Evolutionary conservation across 129 eudicot genomes (phyloP).

Genomic region (Flaveria bidentis): DNA sequence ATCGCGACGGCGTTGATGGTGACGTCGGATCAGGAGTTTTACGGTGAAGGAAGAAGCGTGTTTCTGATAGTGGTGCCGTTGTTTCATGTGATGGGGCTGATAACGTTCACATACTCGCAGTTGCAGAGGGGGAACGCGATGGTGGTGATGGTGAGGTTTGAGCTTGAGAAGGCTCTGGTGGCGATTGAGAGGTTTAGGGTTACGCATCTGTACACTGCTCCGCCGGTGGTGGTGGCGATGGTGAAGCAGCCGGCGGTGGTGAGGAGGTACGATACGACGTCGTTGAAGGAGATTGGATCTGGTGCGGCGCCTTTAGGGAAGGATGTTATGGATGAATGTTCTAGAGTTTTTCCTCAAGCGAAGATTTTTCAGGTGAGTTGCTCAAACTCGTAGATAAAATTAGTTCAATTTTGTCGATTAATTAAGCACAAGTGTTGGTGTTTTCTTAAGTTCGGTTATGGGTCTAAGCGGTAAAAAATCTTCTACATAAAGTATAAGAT

Average conservation of each 20-base stretch:
- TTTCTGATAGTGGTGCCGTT: slow-evolving; percentile 45
- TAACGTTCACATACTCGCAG: slow-evolving; percentile 31
- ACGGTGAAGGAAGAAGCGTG: slow-evolving; percentile 37
- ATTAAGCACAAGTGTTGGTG: neutral
- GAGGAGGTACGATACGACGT: slow-evolving; percentile 22
- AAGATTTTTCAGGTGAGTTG: slow-evolving; percentile 34
- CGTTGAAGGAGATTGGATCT: slow-evolving; percentile 33
- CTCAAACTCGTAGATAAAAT: neutral
- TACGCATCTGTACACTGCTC: slow-evolving; percentile 42
- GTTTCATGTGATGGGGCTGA: slow-evolving; percentile 47
- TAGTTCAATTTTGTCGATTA: neutral
- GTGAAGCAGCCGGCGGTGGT: slow-evolving; percentile 29
- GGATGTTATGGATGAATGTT: slow-evolving; percentile 39
- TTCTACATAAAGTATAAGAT: no score
- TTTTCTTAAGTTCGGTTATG: no score
- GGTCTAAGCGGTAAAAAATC: no score
- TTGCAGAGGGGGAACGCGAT: slow-evolving; percentile 38
- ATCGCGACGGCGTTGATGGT: slow-evolving; percentile 42
- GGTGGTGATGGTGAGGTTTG: slow-evolving; percentile 47
- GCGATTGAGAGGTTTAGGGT: slow-evolving; percentile 40
- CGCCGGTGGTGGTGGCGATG: slow-evolving; percentile 45
- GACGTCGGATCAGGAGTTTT: slow-evolving; percentile 30
- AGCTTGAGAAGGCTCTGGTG: slow-evolving; percentile 29
- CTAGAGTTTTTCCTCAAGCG: slow-evolving; percentile 32
- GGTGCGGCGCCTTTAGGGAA: slow-evolving; percentile 49